Evolutionary conservation across 108 stramenopile species (phyloP), one percentile per base, ranked within the genome.

Genomic region (Skeletonema menzelii): DNA sequence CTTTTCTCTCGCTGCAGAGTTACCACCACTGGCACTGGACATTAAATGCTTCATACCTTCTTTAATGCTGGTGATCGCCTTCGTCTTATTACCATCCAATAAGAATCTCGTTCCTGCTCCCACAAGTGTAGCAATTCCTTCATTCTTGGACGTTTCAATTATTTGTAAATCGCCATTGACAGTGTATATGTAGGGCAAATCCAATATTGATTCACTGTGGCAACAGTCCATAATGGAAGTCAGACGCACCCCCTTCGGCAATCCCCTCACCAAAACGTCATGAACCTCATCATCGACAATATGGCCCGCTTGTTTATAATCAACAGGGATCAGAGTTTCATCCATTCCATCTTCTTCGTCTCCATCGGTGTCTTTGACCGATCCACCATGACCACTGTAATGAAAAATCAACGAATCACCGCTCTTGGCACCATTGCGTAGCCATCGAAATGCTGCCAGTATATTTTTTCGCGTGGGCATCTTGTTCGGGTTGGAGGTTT

Each of bases 201-300:
- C 85, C 35, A 85, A 73, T 20, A 77, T 67, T 8, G 66, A 69
- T 37, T 83, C 90, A 27, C 76, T 79, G 59, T 91, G 90, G 81
- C 90, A 91, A 65, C 87, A 91, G 62, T 91, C 90, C 87, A 89
- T 89, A 12, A 88, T 70, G 66, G 82, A 35, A 0, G 87, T 80
- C 27, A 89, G 75, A 15, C 59, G 42, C 40, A 82, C 83, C 53
- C 86, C 88, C 53, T 80, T 83, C 32, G 85, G 79, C 27, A 91
- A 56, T 20, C 82, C 76, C 27, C 62, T 24, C 3, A 88, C 88
- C 47, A 91, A 75, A 42, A 80, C 66, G 44, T 64, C 68, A 44
- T 75, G 72, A 34, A 89, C 27, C 13, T 82, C 79, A 63, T 87
- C 87, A 72, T 88, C 87, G 2, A 65, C 42, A 40, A 91, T 91